Evolutionary conservation across 805 yeast genomes (phyloP).

Genomic region (Debaryomyces prosopidis): DNA sequence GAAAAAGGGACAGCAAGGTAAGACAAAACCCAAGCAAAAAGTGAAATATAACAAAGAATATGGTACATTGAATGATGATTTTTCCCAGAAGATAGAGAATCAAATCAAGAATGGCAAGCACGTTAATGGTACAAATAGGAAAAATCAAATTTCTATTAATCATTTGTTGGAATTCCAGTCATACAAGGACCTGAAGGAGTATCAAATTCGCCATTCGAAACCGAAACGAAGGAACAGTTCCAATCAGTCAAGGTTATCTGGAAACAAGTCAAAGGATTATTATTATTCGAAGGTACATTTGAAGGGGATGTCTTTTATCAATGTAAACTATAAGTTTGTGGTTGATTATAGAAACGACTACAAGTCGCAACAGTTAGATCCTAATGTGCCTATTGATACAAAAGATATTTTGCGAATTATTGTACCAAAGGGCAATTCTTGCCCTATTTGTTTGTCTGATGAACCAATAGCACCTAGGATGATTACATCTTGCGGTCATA

Average conservation of each 20-base stretch:
- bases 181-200: conserved; percentile 41
- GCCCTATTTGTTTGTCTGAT: conserved; percentile 90
- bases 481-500: conserved; percentile 89
- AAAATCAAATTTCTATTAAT: conserved; percentile 38
- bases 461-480: conserved; percentile 90
- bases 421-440: conserved; percentile 72
- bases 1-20: background rate
- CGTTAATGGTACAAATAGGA: conserved; percentile 8
- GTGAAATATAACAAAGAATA: background rate
- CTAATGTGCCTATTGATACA: conserved; percentile 70
- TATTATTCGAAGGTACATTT: conserved; percentile 41
- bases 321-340: conserved; percentile 81
- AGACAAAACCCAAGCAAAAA: conserved; percentile 1
- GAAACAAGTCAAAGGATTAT: conserved; percentile 7
- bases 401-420: conserved; percentile 67
- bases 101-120: conserved; percentile 15
- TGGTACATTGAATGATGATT: conserved; percentile 4
- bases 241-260: conserved; percentile 8
- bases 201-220: conserved; percentile 17
- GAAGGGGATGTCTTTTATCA: conserved; percentile 68
- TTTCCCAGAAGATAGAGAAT: conserved; percentile 10
- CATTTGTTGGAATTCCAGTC: conserved; percentile 62
- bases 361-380: conserved; percentile 62
- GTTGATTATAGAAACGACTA: conserved; percentile 65
- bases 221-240: conserved; percentile 12